Base-by-base conservation (phyloP, 2,329 filamentous ascomycete species). In the Aspergillus spinulosporus region DNA sequence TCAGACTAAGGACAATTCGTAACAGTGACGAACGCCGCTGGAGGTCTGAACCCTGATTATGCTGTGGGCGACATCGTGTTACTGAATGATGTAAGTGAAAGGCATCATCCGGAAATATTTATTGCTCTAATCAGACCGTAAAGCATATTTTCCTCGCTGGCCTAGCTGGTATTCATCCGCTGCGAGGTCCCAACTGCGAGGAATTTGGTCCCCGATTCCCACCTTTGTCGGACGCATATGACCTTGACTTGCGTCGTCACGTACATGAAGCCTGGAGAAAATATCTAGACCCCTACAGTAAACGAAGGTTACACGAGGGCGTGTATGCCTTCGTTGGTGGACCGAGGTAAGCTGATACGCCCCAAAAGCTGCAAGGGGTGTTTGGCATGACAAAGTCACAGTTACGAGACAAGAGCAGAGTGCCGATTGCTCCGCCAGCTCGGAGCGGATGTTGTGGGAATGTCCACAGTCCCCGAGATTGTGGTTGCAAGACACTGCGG, bases 381-480 rank as follows among this genome's bases (percentile, higher is more conserved):
- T 34, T 34, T 39, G 51, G 15, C 32, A n/a, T 28, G 6, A 44
- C 49, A 56, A 47, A 15, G 4, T 29, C 46, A 21, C 52, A 83
- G 80, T 48, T 88, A 87, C 66, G 85, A 88, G 67, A 88, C 85
- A 1, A 76, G 85, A 59, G 84, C 84, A 1, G 85, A 88, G 67
- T 87, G 84, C 65, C 79, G 84, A 14, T 81, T 87, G 79, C 75
- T 88, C 57, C 77, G 78, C 39, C 75, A 75, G 47, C 71, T 87
- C 5, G 85, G 86, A 5, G 85, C 84, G n/a, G 85, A 88, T 65
- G 75, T 88, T n/a, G 85, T 88, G 2, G 85, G 85, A 11, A 88
- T 88, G 86, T 87, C 83, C 32, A 88, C 86, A 0, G 84, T 88
- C 29, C 86, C 86, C 5, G 86, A 88, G 66, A 85, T 88, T 51